Conservation (phyloP, 331 rosid species). For the Dryas integrifolia region DNA sequence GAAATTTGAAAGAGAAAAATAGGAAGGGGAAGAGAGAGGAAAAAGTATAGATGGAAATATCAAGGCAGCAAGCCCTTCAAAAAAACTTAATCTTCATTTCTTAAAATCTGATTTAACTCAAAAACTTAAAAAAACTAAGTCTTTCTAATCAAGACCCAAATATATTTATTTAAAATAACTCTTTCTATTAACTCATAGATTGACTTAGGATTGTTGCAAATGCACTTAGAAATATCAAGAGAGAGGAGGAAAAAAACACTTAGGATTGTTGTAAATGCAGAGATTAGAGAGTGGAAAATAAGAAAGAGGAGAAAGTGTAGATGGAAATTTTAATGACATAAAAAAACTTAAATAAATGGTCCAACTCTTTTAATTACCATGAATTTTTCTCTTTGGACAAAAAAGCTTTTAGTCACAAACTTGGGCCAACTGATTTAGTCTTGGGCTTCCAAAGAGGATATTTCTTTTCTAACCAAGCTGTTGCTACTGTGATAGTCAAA, state of each 20-base stretch:
- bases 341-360: background rate
- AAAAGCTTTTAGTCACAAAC: background rate
- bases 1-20: background rate
- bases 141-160: background rate
- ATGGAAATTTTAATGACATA: background rate
- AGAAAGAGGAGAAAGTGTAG: background rate
- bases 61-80: too few species aligned
- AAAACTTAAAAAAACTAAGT: too few species aligned
- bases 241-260: background rate
- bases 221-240: too few species aligned
- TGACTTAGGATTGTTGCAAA: too few species aligned
- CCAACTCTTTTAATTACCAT: background rate
- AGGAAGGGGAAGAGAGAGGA: background rate
- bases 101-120: too few species aligned
- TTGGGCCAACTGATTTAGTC: background rate
- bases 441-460: background rate
- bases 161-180: background rate
- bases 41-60: background rate
- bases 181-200: background rate
- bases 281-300: background rate
- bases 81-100: too few species aligned
- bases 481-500: background rate
- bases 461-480: background rate
- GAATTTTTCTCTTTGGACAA: slow-evolving; percentile 18
- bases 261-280: background rate